A percentile compares a stretch with the other conserved stretches of the same genome.
These are phyloP conservation scores for Batkoa obscura DNA, from an alignment of 371 early-diverging fungal genomes.

Conservation along the genomic window DNA sequence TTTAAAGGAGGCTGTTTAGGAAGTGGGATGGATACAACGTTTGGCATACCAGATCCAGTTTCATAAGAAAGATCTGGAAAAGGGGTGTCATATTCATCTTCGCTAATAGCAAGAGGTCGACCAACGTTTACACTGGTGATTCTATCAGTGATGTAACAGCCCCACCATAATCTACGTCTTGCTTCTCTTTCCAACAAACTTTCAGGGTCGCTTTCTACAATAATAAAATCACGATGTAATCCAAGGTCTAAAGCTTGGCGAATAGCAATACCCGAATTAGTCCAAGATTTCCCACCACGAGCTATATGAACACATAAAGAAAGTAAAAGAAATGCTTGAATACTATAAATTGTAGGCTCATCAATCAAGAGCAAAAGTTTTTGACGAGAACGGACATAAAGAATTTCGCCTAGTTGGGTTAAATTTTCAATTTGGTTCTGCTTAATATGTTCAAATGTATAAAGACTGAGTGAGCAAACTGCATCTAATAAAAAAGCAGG, in stretches of 20 bases:
- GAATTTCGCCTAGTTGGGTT: background rate
- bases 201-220: background rate
- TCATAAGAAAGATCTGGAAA: background rate
- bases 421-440: background rate
- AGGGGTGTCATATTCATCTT: constrained; percentile 22
- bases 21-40: background rate
- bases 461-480: constrained; percentile 34
- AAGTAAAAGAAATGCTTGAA: constrained; percentile 15
- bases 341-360: background rate
- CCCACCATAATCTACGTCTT: constrained; percentile 39
- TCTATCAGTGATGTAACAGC: constrained; percentile 33
- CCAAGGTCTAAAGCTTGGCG: constrained; percentile 49
- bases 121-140: constrained; percentile 18
- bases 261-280: constrained; percentile 26
- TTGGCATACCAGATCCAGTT: background rate
- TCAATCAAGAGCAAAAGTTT: background rate
- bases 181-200: constrained; percentile 22
- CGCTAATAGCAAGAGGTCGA: constrained; percentile 25
- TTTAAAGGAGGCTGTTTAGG: background rate
- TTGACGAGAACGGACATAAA: background rate
- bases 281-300: constrained; percentile 1
- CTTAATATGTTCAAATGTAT: background rate
- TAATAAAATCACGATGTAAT: constrained; percentile 25
- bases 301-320: background rate
- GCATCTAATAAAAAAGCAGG: constrained; percentile 48